A percentile compares a stretch with the other conserved stretches of the same genome.
These are phyloP conservation scores for Globisporangium paddicum DNA, from an alignment of 352 stramenopile genomes.

Conservation along the genomic window DNA sequence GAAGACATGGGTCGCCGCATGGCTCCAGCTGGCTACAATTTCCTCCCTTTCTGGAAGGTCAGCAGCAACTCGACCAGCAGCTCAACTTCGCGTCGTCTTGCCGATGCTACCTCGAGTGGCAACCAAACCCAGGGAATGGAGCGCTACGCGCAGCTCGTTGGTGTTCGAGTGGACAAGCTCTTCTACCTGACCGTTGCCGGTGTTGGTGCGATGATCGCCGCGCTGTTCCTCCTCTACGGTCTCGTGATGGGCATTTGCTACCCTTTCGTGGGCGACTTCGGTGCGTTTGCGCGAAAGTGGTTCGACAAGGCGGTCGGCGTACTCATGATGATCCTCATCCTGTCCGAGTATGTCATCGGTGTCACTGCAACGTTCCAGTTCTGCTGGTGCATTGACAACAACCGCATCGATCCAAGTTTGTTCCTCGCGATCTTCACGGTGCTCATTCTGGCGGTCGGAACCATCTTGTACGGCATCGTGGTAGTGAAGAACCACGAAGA, in stretches of 20 bases:
- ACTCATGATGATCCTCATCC: conserved; percentile 80
- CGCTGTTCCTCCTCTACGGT: conserved; percentile 42
- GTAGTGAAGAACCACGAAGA: conserved; percentile 76
- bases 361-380: conserved; percentile 84
- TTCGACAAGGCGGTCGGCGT: conserved; percentile 76
- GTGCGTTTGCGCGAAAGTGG: conserved; percentile 58
- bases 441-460: conserved; percentile 68
- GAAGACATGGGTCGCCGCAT: conserved; percentile 77
- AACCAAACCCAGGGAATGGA: conserved; percentile 69
- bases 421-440: conserved; percentile 64
- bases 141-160: conserved; percentile 69
- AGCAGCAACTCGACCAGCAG: conserved; percentile 6
- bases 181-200: conserved; percentile 79
- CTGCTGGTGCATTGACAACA: conserved; percentile 71
- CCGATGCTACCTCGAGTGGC: conserved; percentile 14
- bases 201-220: conserved; percentile 39
- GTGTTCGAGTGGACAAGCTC: conserved; percentile 69
- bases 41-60: conserved; percentile 60
- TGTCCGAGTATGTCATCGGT: conserved; percentile 81
- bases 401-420: conserved; percentile 48
- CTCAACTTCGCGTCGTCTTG: conserved; percentile 24
- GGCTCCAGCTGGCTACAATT: conserved; percentile 52
- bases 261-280: conserved; percentile 52
- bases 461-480: conserved; percentile 69
- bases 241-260: conserved; percentile 40